phyloP scores from a whole-genome alignment of 1,139 yeast genomes.

The Blastobotrys ciferrii region DNA sequence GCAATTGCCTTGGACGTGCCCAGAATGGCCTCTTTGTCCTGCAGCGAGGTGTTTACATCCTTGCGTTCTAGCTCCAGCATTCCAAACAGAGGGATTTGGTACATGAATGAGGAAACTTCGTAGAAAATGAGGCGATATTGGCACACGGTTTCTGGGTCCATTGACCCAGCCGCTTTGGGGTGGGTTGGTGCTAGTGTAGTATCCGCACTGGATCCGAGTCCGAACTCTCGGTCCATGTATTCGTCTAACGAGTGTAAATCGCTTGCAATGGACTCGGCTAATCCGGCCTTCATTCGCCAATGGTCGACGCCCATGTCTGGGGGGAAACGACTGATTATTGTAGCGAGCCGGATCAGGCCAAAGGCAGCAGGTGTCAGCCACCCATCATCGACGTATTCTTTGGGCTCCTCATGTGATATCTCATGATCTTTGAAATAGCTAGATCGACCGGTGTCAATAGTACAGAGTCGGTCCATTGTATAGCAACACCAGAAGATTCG shows the following conservation, averaged over 20 bases:
- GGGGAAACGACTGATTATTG: slow-evolving; percentile 23
- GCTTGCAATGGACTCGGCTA: slow-evolving; percentile 5
- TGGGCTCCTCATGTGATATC: slow-evolving; percentile 40
- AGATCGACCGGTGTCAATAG: slow-evolving; percentile 54
- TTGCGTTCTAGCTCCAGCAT: slow-evolving; percentile 21
- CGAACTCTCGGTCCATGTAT: slow-evolving; percentile 15
- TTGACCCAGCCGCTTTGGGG: slow-evolving; percentile 8
- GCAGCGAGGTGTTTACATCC: slow-evolving; percentile 15
- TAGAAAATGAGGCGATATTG: slow-evolving; percentile 25
- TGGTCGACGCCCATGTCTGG: slow-evolving; percentile 23
- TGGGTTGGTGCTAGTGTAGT: background rate
- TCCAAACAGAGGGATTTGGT: slow-evolving; percentile 21
- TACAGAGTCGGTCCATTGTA: slow-evolving; percentile 54
- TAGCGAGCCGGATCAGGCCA: slow-evolving; percentile 33
- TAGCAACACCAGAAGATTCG: slow-evolving; percentile 60
- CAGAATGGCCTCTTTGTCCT: slow-evolving; percentile 19
- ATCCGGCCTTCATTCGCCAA: background rate
- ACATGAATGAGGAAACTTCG: slow-evolving; percentile 22
- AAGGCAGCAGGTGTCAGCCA: slow-evolving; percentile 54
- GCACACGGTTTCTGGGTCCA: slow-evolving; percentile 20
- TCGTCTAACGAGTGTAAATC: slow-evolving; percentile 9
- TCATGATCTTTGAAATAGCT: slow-evolving; percentile 46
- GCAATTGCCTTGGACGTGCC: slow-evolving; percentile 26
- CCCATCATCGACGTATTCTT: slow-evolving; percentile 44
- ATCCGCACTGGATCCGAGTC: slow-evolving; percentile 10